Evolutionary conservation across 2,329 filamentous ascomycete species (phyloP), one percentile per base, ranked within the genome.

Genomic region (Paecilomyces sp.): DNA sequence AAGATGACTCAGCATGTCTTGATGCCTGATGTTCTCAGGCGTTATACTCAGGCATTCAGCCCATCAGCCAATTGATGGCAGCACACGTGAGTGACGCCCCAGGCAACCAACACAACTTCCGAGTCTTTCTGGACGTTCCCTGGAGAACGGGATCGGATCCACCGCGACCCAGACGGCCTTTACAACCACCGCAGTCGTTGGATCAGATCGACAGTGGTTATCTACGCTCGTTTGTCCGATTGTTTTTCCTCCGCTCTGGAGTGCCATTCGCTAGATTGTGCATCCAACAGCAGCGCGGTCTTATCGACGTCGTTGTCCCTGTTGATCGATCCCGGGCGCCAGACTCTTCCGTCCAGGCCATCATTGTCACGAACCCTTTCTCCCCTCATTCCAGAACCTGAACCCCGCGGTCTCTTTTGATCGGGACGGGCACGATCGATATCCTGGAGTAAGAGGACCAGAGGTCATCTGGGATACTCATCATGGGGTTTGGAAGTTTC

Each of bases 401-500:
- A n/a, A 18, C 41, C 41, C 41, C 41, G n/a, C 41, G 8, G 2
- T 18, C n/a, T 47, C n/a, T 47, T 18, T 47, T 47, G 41, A 22
- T 47, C n/a, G 18, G 41, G n/a, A 22, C n/a, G 8, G 41, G 9
- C 41, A 47, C n/a, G 41, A 18, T 18, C 15, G 18, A n/a, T 47
- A 22, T 22, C 41, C n/a, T 22, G 8, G 15, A 41, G 7, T n/a
- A 22, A 47, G n/a, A 28, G 18, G n/a, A 47, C 4, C 41, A 47
- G 41, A 22, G 41, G 9, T 33, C 54, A 62, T 41, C 54, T 56
- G 41, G 25, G 36, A 22, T 56, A 47, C 36, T 33, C 75, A 86
- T 81, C 77, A 92, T 95, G 83, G 89, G 87, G 65, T 97, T 97
- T 77, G 93, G 93, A 67, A 89, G 96, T 78, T 97, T 97, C 78